Conservation (phyloP, 1,284 basidiomycete genomes). For the Sporisorium graminicola region DNA sequence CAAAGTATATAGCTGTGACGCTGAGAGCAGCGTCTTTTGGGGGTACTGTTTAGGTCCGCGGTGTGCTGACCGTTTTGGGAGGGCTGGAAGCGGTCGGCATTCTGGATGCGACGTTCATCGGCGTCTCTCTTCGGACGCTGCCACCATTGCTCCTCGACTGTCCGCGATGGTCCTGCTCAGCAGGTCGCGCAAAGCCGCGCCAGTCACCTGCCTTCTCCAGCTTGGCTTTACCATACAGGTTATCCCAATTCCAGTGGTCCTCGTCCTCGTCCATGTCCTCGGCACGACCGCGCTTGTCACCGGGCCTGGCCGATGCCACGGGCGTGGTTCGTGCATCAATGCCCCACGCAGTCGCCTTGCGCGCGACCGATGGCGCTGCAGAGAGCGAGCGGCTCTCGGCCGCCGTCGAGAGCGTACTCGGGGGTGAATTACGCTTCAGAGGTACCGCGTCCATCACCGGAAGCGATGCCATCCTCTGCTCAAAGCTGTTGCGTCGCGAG, state of each 20-base stretch:
- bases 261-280: conserved; percentile 55
- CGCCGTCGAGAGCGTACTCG: conserved; percentile 6
- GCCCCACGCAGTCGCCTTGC: conserved; percentile 48
- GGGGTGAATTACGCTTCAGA: conserved; percentile 49
- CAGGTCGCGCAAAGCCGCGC: conserved; percentile 49
- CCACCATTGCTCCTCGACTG: conserved; percentile 25
- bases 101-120: conserved; percentile 12
- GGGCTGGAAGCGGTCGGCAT: conserved; percentile 19
- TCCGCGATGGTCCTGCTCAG: conserved; percentile 24
- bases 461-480: conserved; percentile 53
- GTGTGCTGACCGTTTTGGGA: conserved; percentile 30
- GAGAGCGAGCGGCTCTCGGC: conserved; percentile 15
- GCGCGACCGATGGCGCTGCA: conserved; percentile 20
- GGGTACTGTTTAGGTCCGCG: conserved; percentile 27
- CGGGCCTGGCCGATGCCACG: conserved; percentile 8
- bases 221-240: conserved; percentile 48
- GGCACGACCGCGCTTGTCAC: conserved; percentile 37
- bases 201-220: conserved; percentile 52
- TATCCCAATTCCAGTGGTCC: conserved; percentile 53
- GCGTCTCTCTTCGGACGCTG: conserved; percentile 14
- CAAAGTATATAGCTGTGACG: background rate
- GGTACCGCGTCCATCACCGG: conserved; percentile 56
- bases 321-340: conserved; percentile 43
- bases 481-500: conserved; percentile 55
- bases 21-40: conserved; percentile 9